Evolutionary conservation across 768 basidiomycete genomes (phyloP).

Genomic region (Phylloporus rhodoxanthus): DNA sequence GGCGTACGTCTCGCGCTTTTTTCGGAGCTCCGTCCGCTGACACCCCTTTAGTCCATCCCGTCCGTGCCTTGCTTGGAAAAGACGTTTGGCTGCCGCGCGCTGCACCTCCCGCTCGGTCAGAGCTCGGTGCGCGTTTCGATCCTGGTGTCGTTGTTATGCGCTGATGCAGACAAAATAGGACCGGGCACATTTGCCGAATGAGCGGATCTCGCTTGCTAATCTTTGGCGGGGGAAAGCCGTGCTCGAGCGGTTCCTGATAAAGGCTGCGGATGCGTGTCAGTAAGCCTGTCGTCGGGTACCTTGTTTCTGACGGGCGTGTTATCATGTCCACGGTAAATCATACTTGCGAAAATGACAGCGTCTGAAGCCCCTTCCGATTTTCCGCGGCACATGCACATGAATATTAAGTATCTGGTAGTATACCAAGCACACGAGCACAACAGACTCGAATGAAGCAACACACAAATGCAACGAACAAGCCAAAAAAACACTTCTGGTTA

Average conservation of each 20-base stretch:
- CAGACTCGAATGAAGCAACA: background rate
- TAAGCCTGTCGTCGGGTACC: background rate
- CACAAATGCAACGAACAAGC: background rate
- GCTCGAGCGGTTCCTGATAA: conserved; percentile 64
- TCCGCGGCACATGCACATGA: background rate
- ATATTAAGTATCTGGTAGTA: background rate
- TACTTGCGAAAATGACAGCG: too few relatives aligned
- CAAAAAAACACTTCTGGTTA: conserved; percentile 8
- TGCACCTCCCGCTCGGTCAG: conserved; percentile 94
- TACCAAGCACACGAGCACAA: background rate
- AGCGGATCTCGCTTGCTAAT: conserved; percentile 82
- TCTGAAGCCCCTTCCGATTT: background rate
- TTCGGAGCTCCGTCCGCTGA: background rate
- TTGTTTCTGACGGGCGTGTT: background rate
- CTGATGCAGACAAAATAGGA: conserved; percentile 42
- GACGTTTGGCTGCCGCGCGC: conserved; percentile 78
- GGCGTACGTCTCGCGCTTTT: conserved; percentile 54
- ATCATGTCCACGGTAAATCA: too few relatives aligned
- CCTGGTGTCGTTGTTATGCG: background rate
- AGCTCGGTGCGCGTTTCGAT: conserved; percentile 56
- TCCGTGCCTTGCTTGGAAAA: conserved; percentile 92
- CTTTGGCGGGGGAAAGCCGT: conserved; percentile 73
- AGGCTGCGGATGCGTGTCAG: conserved; percentile 35
- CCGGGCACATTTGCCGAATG: conserved; percentile 90
- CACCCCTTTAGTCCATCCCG: conserved; percentile 69